Evolutionary conservation across 208 protist genomes (phyloP).

Genomic region (Naegleria lovaniensis): DNA sequence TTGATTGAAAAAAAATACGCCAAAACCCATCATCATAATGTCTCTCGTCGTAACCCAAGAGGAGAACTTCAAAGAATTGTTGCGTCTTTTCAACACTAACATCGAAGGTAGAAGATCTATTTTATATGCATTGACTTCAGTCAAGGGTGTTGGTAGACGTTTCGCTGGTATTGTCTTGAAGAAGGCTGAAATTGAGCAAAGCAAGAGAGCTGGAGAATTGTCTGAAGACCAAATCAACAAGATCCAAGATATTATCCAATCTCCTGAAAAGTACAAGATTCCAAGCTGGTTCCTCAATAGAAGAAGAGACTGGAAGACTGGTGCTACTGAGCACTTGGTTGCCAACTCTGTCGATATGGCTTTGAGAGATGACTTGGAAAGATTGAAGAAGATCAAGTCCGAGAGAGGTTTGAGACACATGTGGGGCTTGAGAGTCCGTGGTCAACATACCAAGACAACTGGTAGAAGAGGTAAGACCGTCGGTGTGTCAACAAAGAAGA

Average conservation of each 20-base stretch:
- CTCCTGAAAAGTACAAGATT: conserved; percentile 98
- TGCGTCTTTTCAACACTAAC: conserved; percentile 99
- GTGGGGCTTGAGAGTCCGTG: conserved; percentile 96
- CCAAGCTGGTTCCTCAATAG: conserved; percentile 99
- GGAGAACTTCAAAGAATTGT: conserved; percentile 96
- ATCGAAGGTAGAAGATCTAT: conserved; percentile 74
- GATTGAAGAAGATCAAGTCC: conserved; percentile 97
- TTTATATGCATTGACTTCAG: conserved; percentile 89
- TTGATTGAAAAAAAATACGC: neutral
- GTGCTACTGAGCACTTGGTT: conserved; percentile 92
- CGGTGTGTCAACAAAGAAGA: conserved; percentile 77
- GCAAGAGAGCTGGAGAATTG: conserved; percentile 63
- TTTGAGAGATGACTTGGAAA: conserved; percentile 98
- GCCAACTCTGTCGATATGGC: conserved; percentile 93
- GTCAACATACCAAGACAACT: conserved; percentile 99
- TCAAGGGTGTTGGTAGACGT: conserved; percentile 98
- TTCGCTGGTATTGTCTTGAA: conserved; percentile 97
- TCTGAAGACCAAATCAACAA: conserved; percentile 87
- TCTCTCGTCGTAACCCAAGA: conserved; percentile 7
- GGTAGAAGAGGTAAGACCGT: conserved; percentile 89
- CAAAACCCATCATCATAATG: neutral
- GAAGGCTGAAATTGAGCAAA: conserved; percentile 94
- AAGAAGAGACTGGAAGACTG: conserved; percentile 95
- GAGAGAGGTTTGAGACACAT: conserved; percentile 98
- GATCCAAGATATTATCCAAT: conserved; percentile 92